Evolutionary conservation across 2,329 filamentous ascomycete species (phyloP).

Genomic region (Chalaropsis ovoidea): DNA sequence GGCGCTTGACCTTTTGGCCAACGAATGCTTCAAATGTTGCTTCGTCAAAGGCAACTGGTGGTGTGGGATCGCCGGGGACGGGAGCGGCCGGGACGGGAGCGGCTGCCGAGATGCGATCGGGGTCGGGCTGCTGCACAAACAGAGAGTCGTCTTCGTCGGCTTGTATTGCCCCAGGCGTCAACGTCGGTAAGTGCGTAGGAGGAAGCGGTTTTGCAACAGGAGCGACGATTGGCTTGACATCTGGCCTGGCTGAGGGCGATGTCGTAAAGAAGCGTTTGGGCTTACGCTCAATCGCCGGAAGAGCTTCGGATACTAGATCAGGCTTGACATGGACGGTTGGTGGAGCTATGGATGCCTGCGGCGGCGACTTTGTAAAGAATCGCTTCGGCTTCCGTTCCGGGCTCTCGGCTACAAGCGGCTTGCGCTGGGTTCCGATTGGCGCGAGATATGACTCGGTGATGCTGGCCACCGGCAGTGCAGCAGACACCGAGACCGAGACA

Average conservation of each 20-base stretch:
- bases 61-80: not conserved
- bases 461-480: not conserved
- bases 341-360: not conserved
- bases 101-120: too few relatives aligned
- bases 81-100: not conserved
- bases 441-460: constrained; percentile 21
- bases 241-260: not conserved
- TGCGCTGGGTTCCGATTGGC: constrained; percentile 13
- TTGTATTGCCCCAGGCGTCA: not conserved
- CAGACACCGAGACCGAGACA: constrained; percentile 7
- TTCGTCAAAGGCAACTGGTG: constrained; percentile 42
- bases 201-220: not conserved
- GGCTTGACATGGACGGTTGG: not conserved
- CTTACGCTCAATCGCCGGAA: not conserved
- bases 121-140: constrained; percentile 17
- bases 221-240: not conserved
- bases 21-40: constrained; percentile 50
- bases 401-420: constrained; percentile 4
- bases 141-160: constrained; percentile 18
- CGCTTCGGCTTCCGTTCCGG: constrained; percentile 15
- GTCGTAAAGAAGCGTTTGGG: constrained; percentile 5
- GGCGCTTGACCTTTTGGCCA: constrained; percentile 44
- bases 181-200: not conserved
- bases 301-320: not conserved
- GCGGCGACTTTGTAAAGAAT: constrained; percentile 11